A percentile compares a stretch with the other conserved stretches of the same genome.
phyloP scores from a whole-genome alignment of 2,329 filamentous ascomycete species.

The Zasmidium cellare region DNA sequence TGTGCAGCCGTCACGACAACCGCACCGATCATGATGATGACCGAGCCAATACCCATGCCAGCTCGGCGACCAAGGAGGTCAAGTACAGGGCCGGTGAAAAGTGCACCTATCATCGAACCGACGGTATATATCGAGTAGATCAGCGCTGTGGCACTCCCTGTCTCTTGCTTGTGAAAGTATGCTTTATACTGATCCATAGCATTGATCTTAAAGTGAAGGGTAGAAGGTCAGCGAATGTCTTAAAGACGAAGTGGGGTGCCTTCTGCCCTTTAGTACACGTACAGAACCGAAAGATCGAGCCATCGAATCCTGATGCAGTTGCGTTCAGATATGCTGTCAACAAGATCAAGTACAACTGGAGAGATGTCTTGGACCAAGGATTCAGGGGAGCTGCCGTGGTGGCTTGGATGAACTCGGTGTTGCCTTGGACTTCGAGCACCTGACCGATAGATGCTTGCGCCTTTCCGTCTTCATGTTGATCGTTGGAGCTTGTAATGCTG shows the following conservation, averaged over 20 bases:
- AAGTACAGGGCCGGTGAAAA: conserved; percentile 43
- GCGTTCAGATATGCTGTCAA: conserved; percentile 13
- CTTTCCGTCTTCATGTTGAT: conserved; percentile 2
- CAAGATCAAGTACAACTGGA: conserved; percentile 11
- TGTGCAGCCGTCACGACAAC: conserved; percentile 9
- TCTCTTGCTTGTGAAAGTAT: conserved; percentile 14
- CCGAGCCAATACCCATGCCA: conserved; percentile 10
- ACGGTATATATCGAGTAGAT: conserved; percentile 53
- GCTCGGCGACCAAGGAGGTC: conserved; percentile 11
- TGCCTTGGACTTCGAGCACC: conserved; percentile 14
- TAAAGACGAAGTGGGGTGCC: too few relatives aligned
- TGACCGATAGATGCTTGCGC: conserved; percentile 7
- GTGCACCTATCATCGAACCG: conserved; percentile 47
- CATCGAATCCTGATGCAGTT: conserved; percentile 13
- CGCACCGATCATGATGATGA: conserved; percentile 13
- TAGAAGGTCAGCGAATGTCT: too few relatives aligned
- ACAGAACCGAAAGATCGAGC: conserved; percentile 11
- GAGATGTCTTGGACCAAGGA: conserved; percentile 10
- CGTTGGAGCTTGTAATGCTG: conserved; percentile 7
- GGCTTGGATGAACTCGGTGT: conserved; percentile 10
- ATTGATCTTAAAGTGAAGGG: too few relatives aligned
- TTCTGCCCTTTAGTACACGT: too few relatives aligned
- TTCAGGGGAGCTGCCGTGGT: conserved; percentile 10
- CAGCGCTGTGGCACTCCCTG: conserved; percentile 41
- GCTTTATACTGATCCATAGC: conserved; percentile 13